A percentile compares a stretch with the other conserved stretches of the same genome.
phyloP scores from a whole-genome alignment of 208 protist species.

The Crithidia bombi region DNA sequence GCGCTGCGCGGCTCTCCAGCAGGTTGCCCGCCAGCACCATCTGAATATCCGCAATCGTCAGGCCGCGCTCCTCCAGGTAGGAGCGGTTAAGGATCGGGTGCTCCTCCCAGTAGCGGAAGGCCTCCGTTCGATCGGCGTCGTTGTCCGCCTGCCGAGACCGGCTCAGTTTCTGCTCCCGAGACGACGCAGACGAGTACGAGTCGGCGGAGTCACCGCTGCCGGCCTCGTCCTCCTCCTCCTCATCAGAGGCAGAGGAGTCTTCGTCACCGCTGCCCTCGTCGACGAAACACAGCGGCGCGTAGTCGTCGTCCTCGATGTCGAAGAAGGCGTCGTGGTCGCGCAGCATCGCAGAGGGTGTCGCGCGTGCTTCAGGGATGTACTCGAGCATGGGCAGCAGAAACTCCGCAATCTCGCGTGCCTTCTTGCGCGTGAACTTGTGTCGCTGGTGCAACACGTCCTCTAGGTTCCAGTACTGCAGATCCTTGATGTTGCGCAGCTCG shows the following conservation, averaged over 20 bases:
- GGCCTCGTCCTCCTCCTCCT: conserved; percentile 43
- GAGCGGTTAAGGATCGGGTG: conserved; percentile 74
- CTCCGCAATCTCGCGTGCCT: conserved; percentile 90
- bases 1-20: conserved; percentile 46
- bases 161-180: conserved; percentile 10
- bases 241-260: conserved; percentile 30
- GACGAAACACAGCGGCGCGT: conserved; percentile 78
- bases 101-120: conserved; percentile 65
- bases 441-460: conserved; percentile 93
- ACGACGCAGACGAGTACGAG: conserved; percentile 26
- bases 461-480: conserved; percentile 76
- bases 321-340: conserved; percentile 84
- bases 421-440: conserved; percentile 89
- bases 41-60: conserved; percentile 79
- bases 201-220: conserved; percentile 34
- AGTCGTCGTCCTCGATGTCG: conserved; percentile 86
- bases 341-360: conserved; percentile 88
- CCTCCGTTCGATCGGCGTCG: conserved; percentile 37
- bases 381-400: conserved; percentile 97
- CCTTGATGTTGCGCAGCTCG: conserved; percentile 80
- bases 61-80: conserved; percentile 61
- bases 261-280: conserved; percentile 40
- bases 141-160: conserved; percentile 33
- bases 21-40: conserved; percentile 62
- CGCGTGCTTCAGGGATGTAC: conserved; percentile 81